Evolutionary conservation across 257 asterid genomes (phyloP).

Genomic region (Solanum bulbocastanum): DNA sequence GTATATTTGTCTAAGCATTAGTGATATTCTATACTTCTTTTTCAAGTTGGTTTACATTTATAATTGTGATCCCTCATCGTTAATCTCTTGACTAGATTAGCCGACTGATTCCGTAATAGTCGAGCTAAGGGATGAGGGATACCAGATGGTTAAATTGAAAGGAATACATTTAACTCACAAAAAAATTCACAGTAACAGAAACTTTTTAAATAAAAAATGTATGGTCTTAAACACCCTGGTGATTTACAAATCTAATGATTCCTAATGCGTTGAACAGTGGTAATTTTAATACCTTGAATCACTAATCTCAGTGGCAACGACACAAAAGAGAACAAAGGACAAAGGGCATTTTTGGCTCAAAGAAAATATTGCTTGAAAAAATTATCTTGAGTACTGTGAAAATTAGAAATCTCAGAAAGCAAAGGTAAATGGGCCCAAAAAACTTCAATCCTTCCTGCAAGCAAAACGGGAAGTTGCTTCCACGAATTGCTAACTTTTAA

Average conservation of each 20-base stretch:
- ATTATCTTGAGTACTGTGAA: not conserved
- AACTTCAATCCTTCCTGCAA: not conserved
- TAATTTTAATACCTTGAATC: not conserved
- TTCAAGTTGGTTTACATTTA: not conserved
- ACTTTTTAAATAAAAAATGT: not conserved
- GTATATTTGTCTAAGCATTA: not conserved
- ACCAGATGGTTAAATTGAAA: not conserved
- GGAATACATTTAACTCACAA: not conserved
- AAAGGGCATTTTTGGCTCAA: not conserved
- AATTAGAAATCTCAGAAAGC: not conserved
- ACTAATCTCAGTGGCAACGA: not conserved
- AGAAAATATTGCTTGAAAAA: not conserved
- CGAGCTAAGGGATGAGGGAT: not conserved
- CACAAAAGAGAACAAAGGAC: not conserved
- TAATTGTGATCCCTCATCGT: not conserved
- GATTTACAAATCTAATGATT: not conserved
- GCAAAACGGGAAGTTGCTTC: slow-evolving; percentile 10
- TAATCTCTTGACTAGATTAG: not conserved
- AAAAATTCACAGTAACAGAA: not conserved
- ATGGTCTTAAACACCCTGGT: not conserved
- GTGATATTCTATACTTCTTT: not conserved
- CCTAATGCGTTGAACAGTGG: not conserved
- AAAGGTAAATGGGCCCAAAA: slow-evolving; percentile 2
- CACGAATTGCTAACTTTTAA: slow-evolving; percentile 4
- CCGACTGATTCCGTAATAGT: not conserved